These are phyloP conservation scores for Acacia confusa DNA, from an alignment of 306 rosid genomes.

Conservation along the genomic window DNA sequence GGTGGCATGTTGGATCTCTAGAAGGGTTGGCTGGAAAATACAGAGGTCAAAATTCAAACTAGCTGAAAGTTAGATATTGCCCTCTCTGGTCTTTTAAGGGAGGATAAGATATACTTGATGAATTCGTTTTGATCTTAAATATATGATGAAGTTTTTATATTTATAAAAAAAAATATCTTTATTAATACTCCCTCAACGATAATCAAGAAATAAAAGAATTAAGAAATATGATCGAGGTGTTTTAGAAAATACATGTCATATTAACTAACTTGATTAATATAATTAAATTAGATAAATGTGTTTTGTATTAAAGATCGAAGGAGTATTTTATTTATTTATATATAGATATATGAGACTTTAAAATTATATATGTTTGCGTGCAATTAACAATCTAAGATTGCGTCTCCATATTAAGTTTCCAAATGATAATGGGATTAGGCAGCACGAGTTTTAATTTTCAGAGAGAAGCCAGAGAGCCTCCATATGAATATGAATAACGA, in stretches of 20 bases:
- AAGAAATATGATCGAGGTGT: rapidly evolving
- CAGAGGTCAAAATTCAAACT: neutral
- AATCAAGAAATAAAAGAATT: too few species aligned
- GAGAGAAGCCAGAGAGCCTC: neutral
- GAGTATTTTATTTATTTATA: too few species aligned
- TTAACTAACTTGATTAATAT: too few species aligned
- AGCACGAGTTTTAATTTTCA: neutral
- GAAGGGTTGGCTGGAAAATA: neutral
- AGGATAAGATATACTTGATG: too few species aligned
- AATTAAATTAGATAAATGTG: too few species aligned
- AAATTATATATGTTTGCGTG: neutral
- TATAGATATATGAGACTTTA: too few species aligned
- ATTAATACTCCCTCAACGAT: too few species aligned
- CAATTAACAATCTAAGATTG: neutral
- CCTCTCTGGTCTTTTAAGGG: too few species aligned
- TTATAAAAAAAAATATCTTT: too few species aligned
- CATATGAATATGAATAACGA: neutral
- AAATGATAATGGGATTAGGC: neutral
- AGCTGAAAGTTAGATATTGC: neutral
- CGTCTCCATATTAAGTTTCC: neutral
- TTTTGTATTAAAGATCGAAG: rapidly evolving
- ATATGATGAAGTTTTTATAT: too few species aligned
- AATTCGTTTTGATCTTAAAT: too few species aligned
- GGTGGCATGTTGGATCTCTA: neutral
- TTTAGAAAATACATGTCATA: too few species aligned